Base-by-base conservation (phyloP, 2,329 filamentous ascomycete genomes). In the Polychaeton citri region DNA sequence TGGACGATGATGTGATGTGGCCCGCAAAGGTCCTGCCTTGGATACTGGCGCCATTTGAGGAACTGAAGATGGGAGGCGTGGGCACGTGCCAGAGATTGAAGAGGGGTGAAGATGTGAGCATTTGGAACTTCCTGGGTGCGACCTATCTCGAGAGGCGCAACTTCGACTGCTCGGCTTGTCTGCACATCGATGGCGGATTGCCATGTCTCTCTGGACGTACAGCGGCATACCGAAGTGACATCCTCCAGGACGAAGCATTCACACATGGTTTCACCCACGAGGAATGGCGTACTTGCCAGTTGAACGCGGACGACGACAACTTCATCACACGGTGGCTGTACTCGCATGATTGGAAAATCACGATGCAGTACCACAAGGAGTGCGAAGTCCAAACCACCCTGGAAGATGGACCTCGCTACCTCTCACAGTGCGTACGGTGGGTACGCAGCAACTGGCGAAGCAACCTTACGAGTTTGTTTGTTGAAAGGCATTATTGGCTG, bases 261-360 rank as follows among this genome's bases (percentile, higher is more conserved):
- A 77, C 86, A 30, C 74, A 87, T 45, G 83, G 79, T 32, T 95
- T 96, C 66, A 87, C 83, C 47, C 85, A 87, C 37, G 88, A 96
- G 63, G 81, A 80, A 48, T 94, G 84, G 84, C 71, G 71, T 61
- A 77, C 80, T 50, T 93, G 81, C 62, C 87, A 87, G 52, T 71
- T 96, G 42, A 95, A 95, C 54, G 86, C 88, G 18, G 88, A 96
- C 60, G 88, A 96, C 59, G 88, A 96, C 68, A 96, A 96, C 63
- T 96, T 95, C 63, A 84, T 96, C 49, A 95, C 88, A 5, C 79
- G 88, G 39, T 96, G 88, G 88, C 72, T 96, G 52, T 87, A 95
- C 48, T 82, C 77, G 45, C 81, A 94, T 63, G 73, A 79, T 47
- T 93, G 85, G 83, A 85, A 92, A 64, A 95, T 87, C 16, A 88